Conservation (phyloP, 2,329 filamentous ascomycete genomes). For the Hypoxylon sp. region DNA sequence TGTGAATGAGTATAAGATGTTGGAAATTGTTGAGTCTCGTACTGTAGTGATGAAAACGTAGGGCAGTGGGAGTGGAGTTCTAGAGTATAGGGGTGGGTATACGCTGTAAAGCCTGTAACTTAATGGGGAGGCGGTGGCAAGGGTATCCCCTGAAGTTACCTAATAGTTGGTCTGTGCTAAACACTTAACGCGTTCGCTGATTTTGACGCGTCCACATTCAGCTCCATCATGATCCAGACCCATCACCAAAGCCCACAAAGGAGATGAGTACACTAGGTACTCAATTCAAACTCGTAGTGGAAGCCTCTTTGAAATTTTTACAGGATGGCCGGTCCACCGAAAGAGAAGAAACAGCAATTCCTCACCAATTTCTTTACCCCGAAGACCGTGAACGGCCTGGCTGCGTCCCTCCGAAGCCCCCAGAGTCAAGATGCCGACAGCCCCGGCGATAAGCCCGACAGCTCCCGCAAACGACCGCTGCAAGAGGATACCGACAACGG, state of each 20-base stretch:
- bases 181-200: conserved; percentile 44
- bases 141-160: conserved; percentile 20
- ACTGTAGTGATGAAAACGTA: not conserved
- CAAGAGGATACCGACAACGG: conserved; percentile 63
- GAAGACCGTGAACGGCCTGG: conserved; percentile 66
- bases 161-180: conserved; percentile 37
- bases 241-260: conserved; percentile 5
- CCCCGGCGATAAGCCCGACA: conserved; percentile 47
- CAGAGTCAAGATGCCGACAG: conserved; percentile 50
- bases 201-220: conserved; percentile 36
- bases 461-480: conserved; percentile 66
- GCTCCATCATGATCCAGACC: conserved; percentile 20
- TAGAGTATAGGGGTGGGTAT: conserved; percentile 5
- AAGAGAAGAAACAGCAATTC: conserved; percentile 80
- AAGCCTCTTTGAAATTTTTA: not conserved
- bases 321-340: conserved; percentile 59
- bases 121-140: conserved; percentile 2
- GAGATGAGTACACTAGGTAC: conserved; percentile 14
- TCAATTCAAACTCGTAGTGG: conserved; percentile 13
- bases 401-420: conserved; percentile 56
- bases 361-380: conserved; percentile 89
- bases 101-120: conserved; percentile 21
- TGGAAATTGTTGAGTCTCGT: no score
- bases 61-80: not conserved
- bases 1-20: no score